Evolutionary conservation across 2,329 filamentous ascomycete genomes (phyloP), one percentile per base, ranked within the genome.

Genomic region (Colletotrichum sp.): DNA sequence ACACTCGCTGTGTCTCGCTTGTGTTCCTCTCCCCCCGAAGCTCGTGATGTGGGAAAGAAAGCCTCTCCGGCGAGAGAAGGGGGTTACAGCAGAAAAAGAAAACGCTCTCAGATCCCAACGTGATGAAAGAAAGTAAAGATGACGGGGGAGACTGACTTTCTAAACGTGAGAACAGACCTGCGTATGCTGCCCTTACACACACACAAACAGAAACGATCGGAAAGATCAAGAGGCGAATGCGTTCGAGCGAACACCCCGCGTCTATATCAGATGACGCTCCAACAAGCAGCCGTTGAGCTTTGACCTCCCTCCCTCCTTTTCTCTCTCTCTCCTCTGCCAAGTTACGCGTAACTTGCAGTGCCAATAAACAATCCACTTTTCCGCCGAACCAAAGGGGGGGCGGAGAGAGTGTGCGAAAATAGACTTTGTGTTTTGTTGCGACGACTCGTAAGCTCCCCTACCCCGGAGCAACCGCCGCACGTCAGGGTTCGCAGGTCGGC

Each of bases 231-330:
- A 16, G 13, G 24, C 2, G 21, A 15, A 55, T 2, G n/a, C 1
- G 52, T 21, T 60, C 21, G 68, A 72, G 68, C 62, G 63, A 75
- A 52, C 52, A 71, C 52, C 52, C 68, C 30, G 49, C 68, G 68
- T 24, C 36, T 72, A 72, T 67, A 72, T 72, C 72, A 72, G 72
- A 72, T 72, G 72, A 63, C 68, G 52, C 68, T 62, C 30, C 62
- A 75, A 72, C 68, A 62, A 62, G 62, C 21, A 44, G 39, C 39
- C 18, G 26, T 65, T 55, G 30, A 62, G 72, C 72, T 72, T 62
- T 71, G 72, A 72, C 68, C 68, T 36, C 55, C 18, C 21, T 24
- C 21, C 34, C 21, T 24, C 21, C 34, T 39, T 21, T 59, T 9
- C 24, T 24, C 36, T 6, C 39, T 44, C 39, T 12, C 12, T n/a